Percentiles rank a stretch among this genome's conserved stretches.
Evolutionary conservation across 2,329 filamentous ascomycete genomes (phyloP).

Genomic region (Talaromyces verruculosus): DNA sequence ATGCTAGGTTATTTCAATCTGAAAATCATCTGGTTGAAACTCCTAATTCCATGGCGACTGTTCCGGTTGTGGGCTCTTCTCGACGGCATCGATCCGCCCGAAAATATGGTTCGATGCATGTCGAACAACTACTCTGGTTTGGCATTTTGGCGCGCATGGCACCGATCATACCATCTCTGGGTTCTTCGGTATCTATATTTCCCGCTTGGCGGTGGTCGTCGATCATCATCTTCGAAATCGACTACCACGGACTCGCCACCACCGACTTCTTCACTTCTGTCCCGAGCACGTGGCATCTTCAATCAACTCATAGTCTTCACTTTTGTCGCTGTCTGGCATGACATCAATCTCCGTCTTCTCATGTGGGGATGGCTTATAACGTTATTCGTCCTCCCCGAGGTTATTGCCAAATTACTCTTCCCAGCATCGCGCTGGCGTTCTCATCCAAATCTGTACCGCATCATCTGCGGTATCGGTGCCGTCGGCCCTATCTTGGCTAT

Average conservation of each 20-base stretch:
- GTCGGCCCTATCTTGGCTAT: constrained; percentile 89
- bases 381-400: constrained; percentile 88
- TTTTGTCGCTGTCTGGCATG: constrained; percentile 97
- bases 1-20: constrained; percentile 95
- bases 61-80: constrained; percentile 94
- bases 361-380: constrained; percentile 98
- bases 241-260: constrained; percentile 21
- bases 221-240: constrained; percentile 34
- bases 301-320: constrained; percentile 89
- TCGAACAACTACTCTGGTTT: constrained; percentile 89
- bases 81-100: constrained; percentile 89
- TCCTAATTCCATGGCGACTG: constrained; percentile 90
- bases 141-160: constrained; percentile 95
- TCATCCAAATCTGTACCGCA: constrained; percentile 70
- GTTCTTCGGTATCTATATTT: constrained; percentile 91
- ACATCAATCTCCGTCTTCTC: constrained; percentile 84
- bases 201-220: constrained; percentile 69
- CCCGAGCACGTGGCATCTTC: constrained; percentile 60
- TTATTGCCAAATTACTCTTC: constrained; percentile 69
- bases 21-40: constrained; percentile 95
- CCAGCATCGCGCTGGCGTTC: constrained; percentile 69
- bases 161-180: constrained; percentile 93
- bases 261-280: constrained; percentile 34
- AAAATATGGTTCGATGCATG: constrained; percentile 98
- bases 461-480: constrained; percentile 76